phyloP scores from a whole-genome alignment of 306 rosid species.

The Datisca glomerata region DNA sequence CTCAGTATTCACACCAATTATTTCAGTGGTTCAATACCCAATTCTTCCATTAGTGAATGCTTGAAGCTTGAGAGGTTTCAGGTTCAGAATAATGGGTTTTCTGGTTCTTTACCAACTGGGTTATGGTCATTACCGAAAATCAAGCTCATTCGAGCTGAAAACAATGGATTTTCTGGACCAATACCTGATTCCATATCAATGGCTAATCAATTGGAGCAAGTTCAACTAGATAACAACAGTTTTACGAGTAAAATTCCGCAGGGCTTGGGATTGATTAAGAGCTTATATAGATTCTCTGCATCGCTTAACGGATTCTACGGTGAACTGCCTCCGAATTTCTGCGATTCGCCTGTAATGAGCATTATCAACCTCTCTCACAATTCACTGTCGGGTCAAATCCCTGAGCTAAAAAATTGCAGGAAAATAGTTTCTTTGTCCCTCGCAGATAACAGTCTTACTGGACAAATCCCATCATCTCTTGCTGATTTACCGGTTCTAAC shows the following conservation, averaged over 20 bases:
- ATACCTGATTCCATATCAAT: slow-evolving; percentile 72
- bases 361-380: slow-evolving; percentile 82
- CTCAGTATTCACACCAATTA: slow-evolving; percentile 62
- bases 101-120: slow-evolving; percentile 57
- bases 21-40: slow-evolving; percentile 51
- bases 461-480: slow-evolving; percentile 64
- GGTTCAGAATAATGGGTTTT: slow-evolving; percentile 78
- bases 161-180: slow-evolving; percentile 67
- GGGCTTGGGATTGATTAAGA: slow-evolving; percentile 64
- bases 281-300: slow-evolving; percentile 89
- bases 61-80: slow-evolving; percentile 77
- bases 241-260: slow-evolving; percentile 56
- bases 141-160: slow-evolving; percentile 87
- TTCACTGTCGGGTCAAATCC: slow-evolving; percentile 74
- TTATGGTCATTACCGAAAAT: slow-evolving; percentile 77
- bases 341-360: slow-evolving; percentile 97
- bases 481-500: slow-evolving; percentile 80
- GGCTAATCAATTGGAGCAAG: slow-evolving; percentile 79
- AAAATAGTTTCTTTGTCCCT: slow-evolving; percentile 79
- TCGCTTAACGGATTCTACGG: slow-evolving; percentile 70
- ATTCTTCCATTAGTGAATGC: slow-evolving; percentile 51
- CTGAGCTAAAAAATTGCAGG: slow-evolving; percentile 58
- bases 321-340: slow-evolving; percentile 67
- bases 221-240: slow-evolving; percentile 82
- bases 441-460: slow-evolving; percentile 65